Base-by-base conservation (phyloP, 2,329 filamentous ascomycete species). In the Coleophoma crateriformis region DNA sequence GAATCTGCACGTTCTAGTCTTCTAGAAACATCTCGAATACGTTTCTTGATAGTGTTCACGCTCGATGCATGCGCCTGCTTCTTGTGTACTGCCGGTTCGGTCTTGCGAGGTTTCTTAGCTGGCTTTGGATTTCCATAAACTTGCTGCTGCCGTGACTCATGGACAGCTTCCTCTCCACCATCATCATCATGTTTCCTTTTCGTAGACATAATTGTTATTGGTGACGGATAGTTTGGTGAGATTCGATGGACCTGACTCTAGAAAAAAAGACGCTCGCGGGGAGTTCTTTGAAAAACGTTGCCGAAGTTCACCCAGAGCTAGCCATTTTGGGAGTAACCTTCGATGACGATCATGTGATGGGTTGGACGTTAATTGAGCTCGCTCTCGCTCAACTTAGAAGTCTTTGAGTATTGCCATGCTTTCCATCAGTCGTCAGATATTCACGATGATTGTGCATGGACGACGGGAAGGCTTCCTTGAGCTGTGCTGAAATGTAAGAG, bases 11-110 rank as follows among this genome's bases (percentile, higher is more conserved):
- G 75, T 43, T 79, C 73, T 33, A 92, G 74, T 10, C 83, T 75
- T 46, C 88, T 77, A 60, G 82, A 79, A 49, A 91, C 80, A 47
- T 84, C 82, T 48, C 88, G 78, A 51, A 82, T 82, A 42, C 85
- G 79, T 67, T 87, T 87, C 70, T 87, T 90, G 46, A 87, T 74
- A 61, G 79, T 79, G 63, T 80, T 80, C 44, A 82, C 60, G 37
- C 63, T 67, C 5, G 63, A 64, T 14, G 58, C 56, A 49, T 66
- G 61, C 17, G 54, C 60, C 55, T 59, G 65, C 49, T 63, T 64
- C 43, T 55, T 61, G 40, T 54, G 50, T 34, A 47, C 46, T 42
- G 59, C 43, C 10, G 62, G 57, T 46, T 62, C 61, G 32, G 52
- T 54, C 33, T 52, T 56, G 54, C 63, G 61, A 35, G 58, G 58